Conservation (phyloP, 176 grass and related monocot genomes). For the Musa beccarii region DNA sequence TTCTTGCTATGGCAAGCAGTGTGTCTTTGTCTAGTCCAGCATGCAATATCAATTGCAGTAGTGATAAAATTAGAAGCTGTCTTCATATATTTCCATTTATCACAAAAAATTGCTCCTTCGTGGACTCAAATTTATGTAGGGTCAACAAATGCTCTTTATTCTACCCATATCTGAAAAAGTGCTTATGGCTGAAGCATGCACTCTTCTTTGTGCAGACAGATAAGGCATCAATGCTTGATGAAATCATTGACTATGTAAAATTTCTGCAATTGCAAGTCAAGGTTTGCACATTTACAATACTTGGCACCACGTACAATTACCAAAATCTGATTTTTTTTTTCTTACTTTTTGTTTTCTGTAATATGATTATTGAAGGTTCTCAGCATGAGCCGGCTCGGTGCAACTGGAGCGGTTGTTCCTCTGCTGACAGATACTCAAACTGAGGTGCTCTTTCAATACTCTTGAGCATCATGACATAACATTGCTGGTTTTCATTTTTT, state of each 20-base stretch:
- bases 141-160: not conserved
- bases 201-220: slow-evolving; percentile 13
- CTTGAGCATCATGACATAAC: no score
- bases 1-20: not conserved
- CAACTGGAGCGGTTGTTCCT: slow-evolving; percentile 76
- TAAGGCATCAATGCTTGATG: slow-evolving; percentile 33
- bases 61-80: not conserved
- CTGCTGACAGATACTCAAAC: slow-evolving; percentile 59
- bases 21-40: not conserved
- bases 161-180: not conserved
- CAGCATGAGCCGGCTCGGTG: slow-evolving; percentile 86
- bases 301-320: not conserved
- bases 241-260: slow-evolving; percentile 30
- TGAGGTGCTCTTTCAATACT: slow-evolving; percentile 35
- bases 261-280: slow-evolving; percentile 30
- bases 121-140: not conserved
- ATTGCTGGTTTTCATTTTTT: no score
- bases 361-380: slow-evolving; percentile 50
- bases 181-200: not conserved
- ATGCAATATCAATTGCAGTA: not conserved
- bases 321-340: not conserved
- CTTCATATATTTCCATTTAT: not conserved
- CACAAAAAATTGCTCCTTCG: not conserved
- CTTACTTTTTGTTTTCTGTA: not conserved
- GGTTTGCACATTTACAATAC: slow-evolving; percentile 1